Evolutionary conservation across 805 yeast species (phyloP).

Genomic region (Nakazawaea ishiwadae): DNA sequence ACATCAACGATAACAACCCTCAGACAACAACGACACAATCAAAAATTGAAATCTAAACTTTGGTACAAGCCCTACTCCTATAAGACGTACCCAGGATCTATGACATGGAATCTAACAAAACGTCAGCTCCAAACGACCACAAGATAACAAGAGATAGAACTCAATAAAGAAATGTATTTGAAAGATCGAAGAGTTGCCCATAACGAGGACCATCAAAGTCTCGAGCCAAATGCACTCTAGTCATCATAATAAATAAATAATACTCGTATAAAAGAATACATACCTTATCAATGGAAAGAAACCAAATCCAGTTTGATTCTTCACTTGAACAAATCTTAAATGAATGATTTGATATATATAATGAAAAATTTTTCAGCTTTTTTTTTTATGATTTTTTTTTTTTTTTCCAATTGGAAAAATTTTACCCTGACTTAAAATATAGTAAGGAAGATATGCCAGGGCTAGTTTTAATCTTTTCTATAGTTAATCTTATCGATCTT

Average conservation of each 20-base stretch:
- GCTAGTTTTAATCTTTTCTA: constrained; percentile 31
- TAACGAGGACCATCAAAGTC: constrained; percentile 34
- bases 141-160: too few species aligned
- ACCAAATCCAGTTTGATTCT: too few species aligned
- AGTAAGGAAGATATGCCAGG: background rate
- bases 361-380: constrained; percentile 2
- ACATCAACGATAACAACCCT: constrained; percentile 61
- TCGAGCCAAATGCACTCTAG: constrained; percentile 99
- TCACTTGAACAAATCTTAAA: too few species aligned
- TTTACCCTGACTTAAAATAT: too few species aligned
- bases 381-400: constrained; percentile 18
- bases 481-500: constrained; percentile 85
- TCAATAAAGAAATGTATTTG: background rate
- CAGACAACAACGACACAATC: too few species aligned
- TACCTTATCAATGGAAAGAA: too few species aligned
- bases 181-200: background rate
- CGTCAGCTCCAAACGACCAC: too few species aligned
- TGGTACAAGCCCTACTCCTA: background rate
- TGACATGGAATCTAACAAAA: too few species aligned
- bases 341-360: too few species aligned
- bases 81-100: background rate
- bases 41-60: background rate
- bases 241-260: constrained; percentile 53
- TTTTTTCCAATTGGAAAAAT: too few species aligned
- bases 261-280: constrained; percentile 18